Percentiles rank a stretch among this genome's conserved stretches.
These are phyloP conservation scores for Colletotrichum tropicicola DNA, from an alignment of 2,329 filamentous ascomycete genomes.

Conservation along the genomic window DNA sequence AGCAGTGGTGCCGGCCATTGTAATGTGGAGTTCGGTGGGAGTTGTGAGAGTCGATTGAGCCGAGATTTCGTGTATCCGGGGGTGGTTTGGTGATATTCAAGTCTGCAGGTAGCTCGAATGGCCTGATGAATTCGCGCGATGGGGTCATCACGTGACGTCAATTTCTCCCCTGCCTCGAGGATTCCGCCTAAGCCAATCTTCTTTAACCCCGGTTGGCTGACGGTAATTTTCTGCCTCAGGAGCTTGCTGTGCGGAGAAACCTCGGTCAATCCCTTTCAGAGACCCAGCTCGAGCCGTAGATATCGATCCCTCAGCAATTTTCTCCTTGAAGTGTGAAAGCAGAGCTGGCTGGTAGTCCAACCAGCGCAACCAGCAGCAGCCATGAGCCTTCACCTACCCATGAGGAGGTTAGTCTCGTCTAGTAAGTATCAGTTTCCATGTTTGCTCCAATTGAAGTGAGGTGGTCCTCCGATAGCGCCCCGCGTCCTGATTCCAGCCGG, in stretches of 20 bases:
- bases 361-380: constrained; percentile 4
- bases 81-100: constrained; percentile 12
- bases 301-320: constrained; percentile 9
- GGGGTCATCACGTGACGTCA: constrained; percentile 22
- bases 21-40: constrained; percentile 35
- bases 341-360: constrained; percentile 6
- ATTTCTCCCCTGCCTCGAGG: too few relatives aligned
- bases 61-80: constrained; percentile 9
- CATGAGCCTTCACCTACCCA: constrained; percentile 34
- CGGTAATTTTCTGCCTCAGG: too few relatives aligned
- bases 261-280: too few relatives aligned
- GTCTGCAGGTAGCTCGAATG: constrained; percentile 18
- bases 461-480: too few relatives aligned
- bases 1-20: constrained; percentile 52
- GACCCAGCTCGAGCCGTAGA: too few relatives aligned
- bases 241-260: too few relatives aligned
- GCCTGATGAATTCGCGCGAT: constrained; percentile 28
- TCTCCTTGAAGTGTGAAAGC: constrained; percentile 9
- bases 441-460: too few relatives aligned
- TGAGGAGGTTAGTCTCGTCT: constrained; percentile 31
- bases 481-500: too few relatives aligned
- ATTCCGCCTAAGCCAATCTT: too few relatives aligned
- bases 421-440: constrained; percentile 25
- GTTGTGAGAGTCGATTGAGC: constrained; percentile 19
- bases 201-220: too few relatives aligned